Conservation (phyloP, 208 protist species). For the Angomonas desouzai region DNA sequence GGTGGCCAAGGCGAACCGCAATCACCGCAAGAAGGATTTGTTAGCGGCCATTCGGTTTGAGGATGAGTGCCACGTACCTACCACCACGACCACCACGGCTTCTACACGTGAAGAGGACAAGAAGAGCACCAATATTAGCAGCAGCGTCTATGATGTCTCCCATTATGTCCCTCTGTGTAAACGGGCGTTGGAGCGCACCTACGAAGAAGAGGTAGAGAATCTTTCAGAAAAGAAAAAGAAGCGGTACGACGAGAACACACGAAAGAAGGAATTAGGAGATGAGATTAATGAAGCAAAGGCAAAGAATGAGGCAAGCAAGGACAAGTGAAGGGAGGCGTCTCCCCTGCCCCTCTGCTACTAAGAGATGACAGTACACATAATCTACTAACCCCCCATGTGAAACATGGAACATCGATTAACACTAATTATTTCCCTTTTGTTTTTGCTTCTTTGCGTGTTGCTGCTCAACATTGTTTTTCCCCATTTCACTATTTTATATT, state of each 20-base stretch:
- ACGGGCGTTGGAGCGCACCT: conserved; percentile 76
- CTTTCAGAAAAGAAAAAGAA: conserved; percentile 65
- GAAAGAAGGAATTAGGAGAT: conserved; percentile 47
- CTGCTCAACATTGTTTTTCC: too few relatives aligned
- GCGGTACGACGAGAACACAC: conserved; percentile 71
- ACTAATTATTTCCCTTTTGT: too few relatives aligned
- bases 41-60: neutral
- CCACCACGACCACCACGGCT: too few relatives aligned
- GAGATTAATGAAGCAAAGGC: neutral
- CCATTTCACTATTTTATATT: too few relatives aligned
- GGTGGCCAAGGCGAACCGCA: neutral
- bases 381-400: too few relatives aligned
- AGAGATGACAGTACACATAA: too few relatives aligned
- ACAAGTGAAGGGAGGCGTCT: neutral
- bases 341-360: too few relatives aligned
- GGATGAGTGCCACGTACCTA: neutral
- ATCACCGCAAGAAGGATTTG: neutral
- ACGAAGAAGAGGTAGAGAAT: conserved; percentile 53
- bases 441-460: too few relatives aligned
- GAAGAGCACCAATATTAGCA: neutral
- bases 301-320: neutral
- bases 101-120: neutral
- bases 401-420: too few relatives aligned
- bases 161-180: conserved; percentile 68
- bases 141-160: conserved; percentile 7